Evolutionary conservation across 495 filamentous ascomycete genomes (phyloP), one percentile per base, ranked within the genome.

Genomic region (Podospora tetraspora): DNA sequence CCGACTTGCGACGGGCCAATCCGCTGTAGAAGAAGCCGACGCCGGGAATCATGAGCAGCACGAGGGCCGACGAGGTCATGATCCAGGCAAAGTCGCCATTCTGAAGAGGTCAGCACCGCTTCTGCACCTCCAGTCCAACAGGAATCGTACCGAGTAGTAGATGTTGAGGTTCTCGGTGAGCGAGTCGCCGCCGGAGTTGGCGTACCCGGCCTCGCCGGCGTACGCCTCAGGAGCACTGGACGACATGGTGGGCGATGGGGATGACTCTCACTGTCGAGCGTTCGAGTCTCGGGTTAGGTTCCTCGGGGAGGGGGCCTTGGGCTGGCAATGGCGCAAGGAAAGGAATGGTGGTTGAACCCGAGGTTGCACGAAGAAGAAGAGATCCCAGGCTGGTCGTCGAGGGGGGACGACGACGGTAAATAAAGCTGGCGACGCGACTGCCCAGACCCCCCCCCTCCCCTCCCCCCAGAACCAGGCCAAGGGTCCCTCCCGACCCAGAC

Each of bases 11-110:
- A 68, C 95, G 90, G n/a, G 95, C 95, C 43, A 98, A 90, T 68
- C 95, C 95, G 12, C 93, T 97, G 84, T 99, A 99, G 85, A 99
- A 97, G 87, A 99, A 97, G 60, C 93, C 95, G 77, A 99, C 93
- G 71, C 95, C 95, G 12, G 95, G 95, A 81, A 99, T 95, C 95
- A 99, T 99, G 76, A 98, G 88, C 72, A 99, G 80, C 66, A 99
- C 94, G 21, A 99, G 87, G 19, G 92, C 94, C 11, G 95, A 91
- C 12, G 91, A 87, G 8, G 88, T 90, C 69, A 98, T 84, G 79
- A 97, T 89, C 92, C 92, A 99, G 24, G 92, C 91, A 67, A 97
- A 93, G 81, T 98, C 92, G 69, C 95, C 95, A 61, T 66, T 66
- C 65, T 66, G 32, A 32, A 24, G 2, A 3, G 5, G 62, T 12